phyloP scores from a whole-genome alignment of 139 green algal species.

The Bryopsis sp. region DNA sequence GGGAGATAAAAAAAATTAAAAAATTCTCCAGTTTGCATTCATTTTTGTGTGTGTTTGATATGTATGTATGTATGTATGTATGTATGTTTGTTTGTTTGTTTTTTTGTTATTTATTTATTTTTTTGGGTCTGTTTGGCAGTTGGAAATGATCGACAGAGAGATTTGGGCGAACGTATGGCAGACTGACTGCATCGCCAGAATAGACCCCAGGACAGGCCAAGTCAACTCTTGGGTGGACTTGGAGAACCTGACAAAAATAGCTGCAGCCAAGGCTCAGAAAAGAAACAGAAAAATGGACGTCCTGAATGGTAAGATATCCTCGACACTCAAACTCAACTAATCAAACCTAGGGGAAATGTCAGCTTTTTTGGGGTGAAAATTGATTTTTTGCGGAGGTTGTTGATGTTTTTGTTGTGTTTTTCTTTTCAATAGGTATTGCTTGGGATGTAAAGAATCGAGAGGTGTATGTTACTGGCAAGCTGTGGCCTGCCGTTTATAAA shows the following conservation, averaged over 20 bases:
- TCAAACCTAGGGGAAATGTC: not conserved
- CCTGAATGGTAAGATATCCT: constrained; percentile 54
- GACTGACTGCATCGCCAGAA: constrained; percentile 74
- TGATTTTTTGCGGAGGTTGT: too few relatives aligned
- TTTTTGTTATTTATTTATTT: too few relatives aligned
- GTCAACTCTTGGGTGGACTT: constrained; percentile 64
- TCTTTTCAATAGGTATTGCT: constrained; percentile 60
- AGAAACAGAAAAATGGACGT: constrained; percentile 52
- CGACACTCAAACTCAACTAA: not conserved
- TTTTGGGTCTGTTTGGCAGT: too few relatives aligned
- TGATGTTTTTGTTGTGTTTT: too few relatives aligned
- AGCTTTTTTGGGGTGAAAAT: too few relatives aligned
- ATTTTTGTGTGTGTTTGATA: not conserved
- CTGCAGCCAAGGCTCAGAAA: constrained; percentile 27
- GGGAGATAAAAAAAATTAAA: too few relatives aligned
- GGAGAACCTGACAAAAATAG: constrained; percentile 20
- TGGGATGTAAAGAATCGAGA: constrained; percentile 50
- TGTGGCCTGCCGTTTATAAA: constrained; percentile 65
- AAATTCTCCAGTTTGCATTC: not conserved
- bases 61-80: not conserved
- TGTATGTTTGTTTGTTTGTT: too few relatives aligned
- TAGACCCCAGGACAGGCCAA: constrained; percentile 44
- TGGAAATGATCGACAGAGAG: constrained; percentile 68
- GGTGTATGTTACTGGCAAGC: constrained; percentile 81
- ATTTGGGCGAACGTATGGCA: constrained; percentile 81